Percentiles rank a stretch among this genome's conserved stretches.
Evolutionary conservation across 306 rosid genomes (phyloP).

Genomic region (Potentilla sterilis): DNA sequence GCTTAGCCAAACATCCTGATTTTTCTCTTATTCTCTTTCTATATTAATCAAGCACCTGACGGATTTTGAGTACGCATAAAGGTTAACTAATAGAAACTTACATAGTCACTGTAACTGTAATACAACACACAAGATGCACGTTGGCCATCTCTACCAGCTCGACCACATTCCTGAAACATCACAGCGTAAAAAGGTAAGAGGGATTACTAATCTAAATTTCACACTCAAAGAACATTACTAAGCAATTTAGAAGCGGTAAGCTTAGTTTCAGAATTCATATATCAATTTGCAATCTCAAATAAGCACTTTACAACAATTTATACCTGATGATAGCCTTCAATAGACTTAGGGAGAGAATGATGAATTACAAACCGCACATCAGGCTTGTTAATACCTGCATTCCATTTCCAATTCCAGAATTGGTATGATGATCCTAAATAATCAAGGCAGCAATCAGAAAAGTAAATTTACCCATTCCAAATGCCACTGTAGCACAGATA

Average conservation of each 20-base stretch:
- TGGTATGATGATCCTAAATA: constrained; percentile 27
- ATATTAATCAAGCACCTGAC: neutral
- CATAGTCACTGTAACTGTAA: constrained; percentile 90
- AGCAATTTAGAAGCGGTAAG: constrained; percentile 8
- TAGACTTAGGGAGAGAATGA: constrained; percentile 95
- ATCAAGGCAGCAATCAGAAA: constrained; percentile 27
- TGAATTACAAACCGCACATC: constrained; percentile 98
- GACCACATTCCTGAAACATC: constrained; percentile 86
- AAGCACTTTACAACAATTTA: constrained; percentile 8
- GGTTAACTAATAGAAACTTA: constrained; percentile 41
- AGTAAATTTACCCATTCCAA: constrained; percentile 90
- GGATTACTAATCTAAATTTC: neutral
- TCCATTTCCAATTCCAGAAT: constrained; percentile 28
- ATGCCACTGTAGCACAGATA: constrained; percentile 97
- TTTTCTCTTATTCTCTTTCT: neutral
- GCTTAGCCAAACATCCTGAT: neutral
- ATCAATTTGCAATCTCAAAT: constrained; percentile 5
- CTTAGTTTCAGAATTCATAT: neutral
- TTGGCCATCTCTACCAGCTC: constrained; percentile 99
- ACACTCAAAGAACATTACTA: neutral
- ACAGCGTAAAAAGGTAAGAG: constrained; percentile 26
- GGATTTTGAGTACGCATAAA: constrained; percentile 1
- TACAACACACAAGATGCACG: constrained; percentile 84
- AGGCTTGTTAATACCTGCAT: constrained; percentile 94
- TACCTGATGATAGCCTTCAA: constrained; percentile 99